Conservation (phyloP, 805 yeast species). For the Wickerhamiella sergipiensis region DNA sequence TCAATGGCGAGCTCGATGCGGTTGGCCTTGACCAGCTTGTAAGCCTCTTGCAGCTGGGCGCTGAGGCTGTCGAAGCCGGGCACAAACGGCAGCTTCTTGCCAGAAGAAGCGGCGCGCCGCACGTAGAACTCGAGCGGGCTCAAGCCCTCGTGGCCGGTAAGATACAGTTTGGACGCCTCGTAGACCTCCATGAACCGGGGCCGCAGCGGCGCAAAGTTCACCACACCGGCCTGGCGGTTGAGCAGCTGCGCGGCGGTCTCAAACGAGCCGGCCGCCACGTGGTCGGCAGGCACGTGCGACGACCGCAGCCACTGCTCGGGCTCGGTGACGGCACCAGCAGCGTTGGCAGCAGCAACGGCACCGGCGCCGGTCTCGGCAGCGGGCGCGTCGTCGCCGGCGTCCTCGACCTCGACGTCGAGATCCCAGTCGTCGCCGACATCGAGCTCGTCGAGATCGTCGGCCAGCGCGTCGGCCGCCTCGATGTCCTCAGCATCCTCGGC, state of each 20-base stretch:
- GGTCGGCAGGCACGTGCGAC: slow-evolving; percentile 80
- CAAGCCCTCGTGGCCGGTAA: slow-evolving; percentile 62
- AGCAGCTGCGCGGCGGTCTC: slow-evolving; percentile 90
- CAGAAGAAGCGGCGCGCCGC: slow-evolving; percentile 36
- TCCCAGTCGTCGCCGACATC: slow-evolving; percentile 47
- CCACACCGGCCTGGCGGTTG: slow-evolving; percentile 78
- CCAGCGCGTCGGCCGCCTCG: slow-evolving; percentile 27
- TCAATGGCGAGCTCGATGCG: slow-evolving; percentile 71
- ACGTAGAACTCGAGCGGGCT: slow-evolving; percentile 58
- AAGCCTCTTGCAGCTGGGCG: slow-evolving; percentile 53
- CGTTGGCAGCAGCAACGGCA: slow-evolving; percentile 24
- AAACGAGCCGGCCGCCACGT: slow-evolving; percentile 91
- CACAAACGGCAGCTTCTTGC: slow-evolving; percentile 45
- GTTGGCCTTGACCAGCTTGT: slow-evolving; percentile 69
- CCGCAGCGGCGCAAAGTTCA: slow-evolving; percentile 77
- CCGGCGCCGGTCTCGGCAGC: slow-evolving; percentile 25
- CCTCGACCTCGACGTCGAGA: slow-evolving; percentile 56
- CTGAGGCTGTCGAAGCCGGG: slow-evolving; percentile 63
- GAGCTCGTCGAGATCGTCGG: slow-evolving; percentile 30
- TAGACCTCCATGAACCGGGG: slow-evolving; percentile 72
- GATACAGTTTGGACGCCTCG: slow-evolving; percentile 59
- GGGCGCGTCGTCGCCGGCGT: slow-evolving; percentile 56
- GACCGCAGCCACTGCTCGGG: slow-evolving; percentile 72
- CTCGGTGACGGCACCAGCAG: slow-evolving; percentile 38
- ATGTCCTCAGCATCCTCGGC: slow-evolving; percentile 18